These are phyloP conservation scores for Candida xyloterini DNA, from an alignment of 805 yeast species.

Conservation along the genomic window DNA sequence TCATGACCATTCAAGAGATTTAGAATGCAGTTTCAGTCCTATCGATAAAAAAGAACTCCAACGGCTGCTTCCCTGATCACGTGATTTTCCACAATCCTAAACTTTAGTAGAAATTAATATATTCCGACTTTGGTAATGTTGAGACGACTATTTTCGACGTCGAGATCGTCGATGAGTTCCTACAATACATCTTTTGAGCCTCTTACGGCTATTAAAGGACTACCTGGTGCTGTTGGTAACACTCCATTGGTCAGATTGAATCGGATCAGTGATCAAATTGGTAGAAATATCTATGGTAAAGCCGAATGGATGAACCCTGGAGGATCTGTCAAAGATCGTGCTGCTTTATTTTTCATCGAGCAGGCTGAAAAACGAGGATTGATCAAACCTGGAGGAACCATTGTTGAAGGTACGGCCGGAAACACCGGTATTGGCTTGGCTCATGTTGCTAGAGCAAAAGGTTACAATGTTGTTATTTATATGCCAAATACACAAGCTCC, in stretches of 20 bases:
- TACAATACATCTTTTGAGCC: conserved; percentile 54
- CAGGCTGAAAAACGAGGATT: conserved; percentile 73
- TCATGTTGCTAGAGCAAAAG: conserved; percentile 72
- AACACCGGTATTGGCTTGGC: conserved; percentile 95
- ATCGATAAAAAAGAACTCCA: conserved; percentile 28
- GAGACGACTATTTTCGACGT: conserved; percentile 18
- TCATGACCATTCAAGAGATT: conserved; percentile 25
- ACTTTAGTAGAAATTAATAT: not conserved
- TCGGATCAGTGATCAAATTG: conserved; percentile 52
- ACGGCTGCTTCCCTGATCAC: conserved; percentile 23
- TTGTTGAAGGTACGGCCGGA: conserved; percentile 93
- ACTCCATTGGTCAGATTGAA: conserved; percentile 76
- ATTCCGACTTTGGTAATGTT: conserved; percentile 1
- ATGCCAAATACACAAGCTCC: conserved; percentile 91
- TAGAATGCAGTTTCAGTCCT: conserved; percentile 15
- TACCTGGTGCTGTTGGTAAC: conserved; percentile 87
- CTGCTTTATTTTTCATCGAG: conserved; percentile 71
- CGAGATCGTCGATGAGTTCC: conserved; percentile 16
- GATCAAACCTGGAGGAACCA: conserved; percentile 74
- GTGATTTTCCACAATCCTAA: conserved; percentile 17
- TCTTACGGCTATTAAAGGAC: conserved; percentile 60
- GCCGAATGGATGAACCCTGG: conserved; percentile 95
- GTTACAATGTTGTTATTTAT: conserved; percentile 80
- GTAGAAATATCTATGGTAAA: conserved; percentile 79
- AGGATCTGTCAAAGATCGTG: conserved; percentile 88